These are phyloP conservation scores for Pichia cabralensis DNA, from an alignment of 805 yeast species.

Conservation along the genomic window DNA sequence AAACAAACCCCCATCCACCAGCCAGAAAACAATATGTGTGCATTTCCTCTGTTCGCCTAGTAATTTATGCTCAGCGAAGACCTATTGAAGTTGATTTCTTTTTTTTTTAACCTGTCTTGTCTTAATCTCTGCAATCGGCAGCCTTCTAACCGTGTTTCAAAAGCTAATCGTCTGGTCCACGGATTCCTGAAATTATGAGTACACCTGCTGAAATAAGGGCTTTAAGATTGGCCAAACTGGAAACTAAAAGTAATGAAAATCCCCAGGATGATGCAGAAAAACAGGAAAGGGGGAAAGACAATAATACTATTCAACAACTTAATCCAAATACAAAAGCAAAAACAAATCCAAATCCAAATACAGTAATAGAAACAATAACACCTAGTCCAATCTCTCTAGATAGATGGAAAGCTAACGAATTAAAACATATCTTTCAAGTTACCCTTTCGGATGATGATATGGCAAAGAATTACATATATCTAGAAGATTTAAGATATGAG, in stretches of 20 bases:
- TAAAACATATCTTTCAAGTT: conserved; percentile 30
- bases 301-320: too few relatives aligned
- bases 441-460: conserved; percentile 22
- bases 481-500: conserved; percentile 21
- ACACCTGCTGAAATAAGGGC: conserved; percentile 27
- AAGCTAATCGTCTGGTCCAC: too few relatives aligned
- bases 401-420: conserved; percentile 32
- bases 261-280: too few relatives aligned
- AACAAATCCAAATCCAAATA: neutral
- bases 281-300: too few relatives aligned
- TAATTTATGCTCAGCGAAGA: too few relatives aligned
- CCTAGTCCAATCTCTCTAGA: conserved; percentile 13
- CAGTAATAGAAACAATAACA: neutral
- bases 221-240: conserved; percentile 41
- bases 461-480: conserved; percentile 9
- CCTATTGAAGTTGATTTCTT: too few relatives aligned
- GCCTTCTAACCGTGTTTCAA: too few relatives aligned
- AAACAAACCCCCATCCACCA: too few relatives aligned
- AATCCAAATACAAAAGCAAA: neutral
- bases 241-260: conserved; percentile 7
- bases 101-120: too few relatives aligned
- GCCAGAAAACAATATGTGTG: too few relatives aligned
- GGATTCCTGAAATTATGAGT: neutral
- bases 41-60: too few relatives aligned
- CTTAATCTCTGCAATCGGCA: too few relatives aligned